Evolutionary conservation across 1,284 basidiomycete genomes (phyloP).

Genomic region (Microbotryum violaceum): DNA sequence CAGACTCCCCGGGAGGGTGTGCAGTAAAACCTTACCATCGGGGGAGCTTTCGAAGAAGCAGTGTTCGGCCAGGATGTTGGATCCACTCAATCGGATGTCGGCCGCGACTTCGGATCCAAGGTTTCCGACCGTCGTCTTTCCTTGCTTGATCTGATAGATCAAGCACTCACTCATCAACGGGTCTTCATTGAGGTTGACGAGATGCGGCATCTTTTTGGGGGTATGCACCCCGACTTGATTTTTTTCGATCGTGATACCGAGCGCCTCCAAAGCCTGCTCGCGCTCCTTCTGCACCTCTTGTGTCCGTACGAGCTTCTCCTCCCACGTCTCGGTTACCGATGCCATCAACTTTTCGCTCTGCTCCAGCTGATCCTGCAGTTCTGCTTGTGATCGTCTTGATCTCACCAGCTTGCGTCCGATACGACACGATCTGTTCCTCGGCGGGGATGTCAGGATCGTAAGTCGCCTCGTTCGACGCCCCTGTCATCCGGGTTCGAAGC

Average conservation of each 20-base stretch:
- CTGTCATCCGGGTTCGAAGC: conserved; percentile 37
- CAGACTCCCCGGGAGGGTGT: conserved; percentile 67
- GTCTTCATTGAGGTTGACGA: conserved; percentile 66
- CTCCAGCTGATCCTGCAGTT: conserved; percentile 93
- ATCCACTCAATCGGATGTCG: conserved; percentile 87
- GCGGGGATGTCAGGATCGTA: conserved; percentile 86
- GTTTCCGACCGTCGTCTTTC: conserved; percentile 75
- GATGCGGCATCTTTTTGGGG: conserved; percentile 97
- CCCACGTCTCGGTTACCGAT: conserved; percentile 94
- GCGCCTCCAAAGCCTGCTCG: conserved; percentile 91
- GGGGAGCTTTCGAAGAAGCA: conserved; percentile 72
- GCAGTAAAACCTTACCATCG: conserved; percentile 56
- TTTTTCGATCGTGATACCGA: conserved; percentile 96
- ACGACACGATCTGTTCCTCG: conserved; percentile 91
- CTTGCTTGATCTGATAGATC: conserved; percentile 68
- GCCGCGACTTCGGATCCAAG: conserved; percentile 68
- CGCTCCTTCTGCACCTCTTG: conserved; percentile 92
- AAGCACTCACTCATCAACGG: conserved; percentile 39
- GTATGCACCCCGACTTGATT: conserved; percentile 88
- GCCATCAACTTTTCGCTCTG: conserved; percentile 95
- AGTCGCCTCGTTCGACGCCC: conserved; percentile 52
- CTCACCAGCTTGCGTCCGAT: conserved; percentile 84
- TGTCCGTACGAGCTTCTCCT: conserved; percentile 86
- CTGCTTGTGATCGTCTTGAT: conserved; percentile 89
- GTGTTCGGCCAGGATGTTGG: conserved; percentile 84